phyloP scores from a whole-genome alignment of 2,329 filamentous ascomycete genomes.

The Phyllosticta paracitricarpa region DNA sequence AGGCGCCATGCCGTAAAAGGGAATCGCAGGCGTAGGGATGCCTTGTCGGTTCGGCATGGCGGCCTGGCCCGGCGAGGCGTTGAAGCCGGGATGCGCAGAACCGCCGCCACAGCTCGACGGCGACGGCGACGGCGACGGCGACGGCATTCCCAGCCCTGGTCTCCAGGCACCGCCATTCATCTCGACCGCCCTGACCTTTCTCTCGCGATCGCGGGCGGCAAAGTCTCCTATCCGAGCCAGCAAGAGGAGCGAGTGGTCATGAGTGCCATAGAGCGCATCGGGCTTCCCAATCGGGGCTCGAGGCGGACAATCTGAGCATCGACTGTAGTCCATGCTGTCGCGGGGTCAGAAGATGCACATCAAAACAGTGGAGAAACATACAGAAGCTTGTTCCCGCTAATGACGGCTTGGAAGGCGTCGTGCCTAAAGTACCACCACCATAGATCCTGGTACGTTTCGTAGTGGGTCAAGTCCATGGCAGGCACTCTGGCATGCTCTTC shows the following conservation, averaged over 20 bases:
- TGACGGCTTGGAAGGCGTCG: conserved; percentile 80
- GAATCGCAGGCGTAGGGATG: not conserved
- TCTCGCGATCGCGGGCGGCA: conserved; percentile 60
- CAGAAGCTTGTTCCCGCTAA: conserved; percentile 79
- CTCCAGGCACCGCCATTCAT: conserved; percentile 48
- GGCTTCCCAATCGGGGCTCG: conserved; percentile 67
- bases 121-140: conserved; percentile 20
- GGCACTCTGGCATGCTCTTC: conserved; percentile 17
- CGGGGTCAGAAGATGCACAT: not conserved
- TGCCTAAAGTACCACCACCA: conserved; percentile 97
- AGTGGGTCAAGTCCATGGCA: conserved; percentile 59
- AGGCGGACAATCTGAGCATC: conserved; percentile 82
- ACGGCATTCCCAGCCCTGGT: conserved; percentile 40
- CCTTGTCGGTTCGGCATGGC: conserved; percentile 1
- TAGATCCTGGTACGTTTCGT: conserved; percentile 72
- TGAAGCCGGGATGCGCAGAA: conserved; percentile 9
- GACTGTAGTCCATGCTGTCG: conserved; percentile 62
- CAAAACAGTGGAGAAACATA: conserved; percentile 40
- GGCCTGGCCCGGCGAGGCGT: not conserved
- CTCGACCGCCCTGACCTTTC: conserved; percentile 63
- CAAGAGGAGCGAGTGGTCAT: conserved; percentile 77
- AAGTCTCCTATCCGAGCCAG: conserved; percentile 74
- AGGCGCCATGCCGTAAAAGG: conserved; percentile 44
- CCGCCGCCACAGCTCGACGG: conserved; percentile 2
- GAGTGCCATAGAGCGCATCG: conserved; percentile 76